Base-by-base conservation (phyloP, 2,329 filamentous ascomycete species). In the Claviceps capensis region DNA sequence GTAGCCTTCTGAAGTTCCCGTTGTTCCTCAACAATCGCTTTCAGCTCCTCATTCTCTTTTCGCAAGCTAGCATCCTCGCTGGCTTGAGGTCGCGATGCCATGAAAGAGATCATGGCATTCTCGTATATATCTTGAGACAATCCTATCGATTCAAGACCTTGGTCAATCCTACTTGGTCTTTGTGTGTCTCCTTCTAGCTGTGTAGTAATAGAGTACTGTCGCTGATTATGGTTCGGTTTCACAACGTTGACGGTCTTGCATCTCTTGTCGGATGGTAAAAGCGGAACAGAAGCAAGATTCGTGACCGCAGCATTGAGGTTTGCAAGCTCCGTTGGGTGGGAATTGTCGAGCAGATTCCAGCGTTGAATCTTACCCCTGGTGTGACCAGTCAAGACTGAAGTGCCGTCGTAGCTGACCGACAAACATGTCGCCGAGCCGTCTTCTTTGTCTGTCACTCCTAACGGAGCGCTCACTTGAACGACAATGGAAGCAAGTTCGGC, bases 291-390 rank as follows among this genome's bases (percentile, higher is more conserved):
- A n/a, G 75, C 64, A 23, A 97, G 62, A 59, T 94, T 95, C 11
- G 87, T 93, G 37, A 95, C 82, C 17, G 88, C 82, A 3, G 88
- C 85, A 51, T 88, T 88, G 53, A 94, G 76, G 53, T 85, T 85
- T 2, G 79, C 75, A 47, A 91, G 62, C 50, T 83, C 81, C 3
- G 81, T 78, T 1, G 79, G 76, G 55, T 86, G 84, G 54, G 79
- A 81, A 54, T 80, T 79, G 57, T 83, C 82, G 40, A 81, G 81
- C 26, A 91, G 75, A 63, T 88, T 87, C 91, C 91, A 97, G 51
- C 78, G 75, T 36, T 88, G 71, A 42, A 96, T 76, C 61, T 86
- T 86, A 49, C 91, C 91, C 59, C 78, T 85, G 17, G 78, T 72
- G 62, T 97, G 90, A 5, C 90, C 90, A 3, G 89, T 89, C 26